Base-by-base conservation (phyloP, 352 stramenopile species). In the Globisporangium acanthophoron region DNA sequence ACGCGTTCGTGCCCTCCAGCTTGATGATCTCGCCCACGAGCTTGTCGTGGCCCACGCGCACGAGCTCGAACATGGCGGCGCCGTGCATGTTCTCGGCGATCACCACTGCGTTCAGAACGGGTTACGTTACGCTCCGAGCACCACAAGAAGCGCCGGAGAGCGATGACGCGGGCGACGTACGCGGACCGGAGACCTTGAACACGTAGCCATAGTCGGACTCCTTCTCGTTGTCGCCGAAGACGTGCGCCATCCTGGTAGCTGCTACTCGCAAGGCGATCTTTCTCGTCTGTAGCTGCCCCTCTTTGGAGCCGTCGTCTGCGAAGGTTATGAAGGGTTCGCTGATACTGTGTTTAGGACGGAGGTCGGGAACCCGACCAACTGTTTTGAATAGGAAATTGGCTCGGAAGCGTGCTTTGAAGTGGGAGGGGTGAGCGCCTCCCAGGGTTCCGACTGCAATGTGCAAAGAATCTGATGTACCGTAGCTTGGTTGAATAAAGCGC, bases 1-100 rank as follows among this genome's bases (percentile, higher is more conserved):
- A 99, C 37, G 97, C 97, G 52, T 98, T 99, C 63, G 98, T 98
- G 66, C 97, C 97, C 71, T 99, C 97, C 35, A 99, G 86, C 85
- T 99, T 98, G 66, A 99, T 99, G 70, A 99, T 99, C 78, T 99
- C 97, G 65, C 97, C 97, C 52, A 99, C 97, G 43, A 99, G 92
- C 74, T 99, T 99, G 76, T 98, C 92, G 71, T 99, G 96, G 20
- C 97, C 97, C 45, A 99, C 97, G 78, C 97, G 93, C 43, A 99
- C 59, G 52, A 93, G 71, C 64, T 98, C 93, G 75, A 97, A 98
- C 97, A 99, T 99, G 67, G 96, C 97, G 60, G 97, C 87, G 43
- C 97, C 97, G 62, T 91, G 90, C 97, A 99, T 99, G 69, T 97
- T 97, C 71, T 99, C 97, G 52, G 97, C 97, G 67, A 99, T 98